A percentile compares a stretch with the other conserved stretches of the same genome.
These are phyloP conservation scores for Lipomyces anomalus DNA, from an alignment of 805 yeast species.

Conservation along the genomic window DNA sequence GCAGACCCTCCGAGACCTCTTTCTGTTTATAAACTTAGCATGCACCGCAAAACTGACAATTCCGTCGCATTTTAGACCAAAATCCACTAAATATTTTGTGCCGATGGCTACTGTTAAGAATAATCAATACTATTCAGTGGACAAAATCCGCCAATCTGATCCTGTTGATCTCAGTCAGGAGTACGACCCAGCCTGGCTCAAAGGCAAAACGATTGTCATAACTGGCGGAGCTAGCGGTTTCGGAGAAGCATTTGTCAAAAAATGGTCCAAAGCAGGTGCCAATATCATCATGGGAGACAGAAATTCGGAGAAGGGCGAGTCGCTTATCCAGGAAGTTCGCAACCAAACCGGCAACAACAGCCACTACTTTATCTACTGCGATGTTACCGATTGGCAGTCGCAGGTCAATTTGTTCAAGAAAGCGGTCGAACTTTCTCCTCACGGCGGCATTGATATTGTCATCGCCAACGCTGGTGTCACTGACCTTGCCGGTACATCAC, in stretches of 20 bases:
- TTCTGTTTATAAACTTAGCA: too few relatives aligned
- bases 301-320: background rate
- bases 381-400: constrained; percentile 8
- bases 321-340: background rate
- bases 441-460: constrained; percentile 7
- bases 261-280: background rate
- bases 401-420: constrained; percentile 9
- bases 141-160: too few relatives aligned
- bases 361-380: background rate
- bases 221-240: constrained; percentile 6
- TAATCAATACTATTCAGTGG: too few relatives aligned
- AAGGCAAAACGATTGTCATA: constrained; percentile 1
- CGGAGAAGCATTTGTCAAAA: constrained; percentile 1
- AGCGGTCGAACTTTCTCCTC: constrained; percentile 5
- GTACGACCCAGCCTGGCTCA: too few relatives aligned
- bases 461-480: constrained; percentile 13
- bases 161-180: too few relatives aligned
- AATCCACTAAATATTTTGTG: too few relatives aligned
- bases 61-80: too few relatives aligned
- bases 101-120: too few relatives aligned
- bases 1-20: too few relatives aligned
- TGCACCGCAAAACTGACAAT: too few relatives aligned
- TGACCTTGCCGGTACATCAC: constrained; percentile 3
- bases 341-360: background rate
- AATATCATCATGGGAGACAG: background rate